These are phyloP conservation scores for Hanseniaspora lachancei DNA, from an alignment of 805 yeast species.

Conservation along the genomic window DNA sequence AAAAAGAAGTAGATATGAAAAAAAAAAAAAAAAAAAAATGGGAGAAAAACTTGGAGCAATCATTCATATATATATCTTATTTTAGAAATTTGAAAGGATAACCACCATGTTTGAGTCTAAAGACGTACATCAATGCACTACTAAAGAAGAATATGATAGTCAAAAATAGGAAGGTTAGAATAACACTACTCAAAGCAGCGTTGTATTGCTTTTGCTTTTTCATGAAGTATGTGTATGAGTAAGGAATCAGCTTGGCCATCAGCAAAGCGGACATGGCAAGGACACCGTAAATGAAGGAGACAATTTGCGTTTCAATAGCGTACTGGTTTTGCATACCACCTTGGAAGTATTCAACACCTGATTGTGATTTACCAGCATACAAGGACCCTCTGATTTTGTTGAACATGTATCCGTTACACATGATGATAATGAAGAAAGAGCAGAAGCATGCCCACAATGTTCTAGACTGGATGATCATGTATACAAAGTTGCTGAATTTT, in stretches of 20 bases:
- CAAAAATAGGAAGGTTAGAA: conserved; percentile 36
- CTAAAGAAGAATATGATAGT: conserved; percentile 41
- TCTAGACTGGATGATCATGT: conserved; percentile 35
- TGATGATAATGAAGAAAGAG: conserved; percentile 54
- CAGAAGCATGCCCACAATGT: conserved; percentile 56
- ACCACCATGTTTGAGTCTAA: conserved; percentile 54
- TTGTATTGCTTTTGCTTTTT: conserved; percentile 29
- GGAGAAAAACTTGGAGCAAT: neutral
- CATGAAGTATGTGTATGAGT: conserved; percentile 16
- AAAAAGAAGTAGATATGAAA: neutral
- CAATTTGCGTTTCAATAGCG: conserved; percentile 80
- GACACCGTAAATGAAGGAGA: conserved; percentile 59
- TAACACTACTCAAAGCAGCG: conserved; percentile 30
- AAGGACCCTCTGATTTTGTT: conserved; percentile 67
- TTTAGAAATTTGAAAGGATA: conserved; percentile 59
- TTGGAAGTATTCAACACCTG: conserved; percentile 41
- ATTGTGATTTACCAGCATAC: conserved; percentile 32
- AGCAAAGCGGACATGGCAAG: conserved; percentile 48
- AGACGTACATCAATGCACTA: conserved; percentile 52
- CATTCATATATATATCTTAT: conserved; percentile 13
- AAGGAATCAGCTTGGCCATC: conserved; percentile 46
- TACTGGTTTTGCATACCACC: conserved; percentile 57
- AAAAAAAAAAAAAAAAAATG: neutral
- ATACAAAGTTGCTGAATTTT: conserved; percentile 28
- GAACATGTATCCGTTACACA: conserved; percentile 87